Conservation (phyloP, 371 early-diverging fungal genomes). For the Mortierella sp. region DNA sequence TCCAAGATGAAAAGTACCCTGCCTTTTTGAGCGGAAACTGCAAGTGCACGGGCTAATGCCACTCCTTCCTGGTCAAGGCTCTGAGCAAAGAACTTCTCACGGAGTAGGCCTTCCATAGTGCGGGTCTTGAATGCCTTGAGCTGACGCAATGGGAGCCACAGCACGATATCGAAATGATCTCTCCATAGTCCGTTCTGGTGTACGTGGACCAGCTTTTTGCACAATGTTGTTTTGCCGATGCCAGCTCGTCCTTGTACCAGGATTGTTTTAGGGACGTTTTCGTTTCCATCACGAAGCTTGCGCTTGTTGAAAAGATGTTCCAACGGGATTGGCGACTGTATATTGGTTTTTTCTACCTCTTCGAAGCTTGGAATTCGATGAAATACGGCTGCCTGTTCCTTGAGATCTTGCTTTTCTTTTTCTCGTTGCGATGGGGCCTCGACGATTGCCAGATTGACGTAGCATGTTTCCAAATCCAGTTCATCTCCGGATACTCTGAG, state of each 20-base stretch:
- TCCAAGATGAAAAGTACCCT: slow-evolving; percentile 26
- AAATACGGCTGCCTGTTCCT: slow-evolving; percentile 17
- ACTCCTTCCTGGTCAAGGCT: not conserved
- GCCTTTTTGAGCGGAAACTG: not conserved
- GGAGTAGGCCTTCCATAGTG: slow-evolving; percentile 11
- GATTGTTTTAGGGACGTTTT: slow-evolving; percentile 10
- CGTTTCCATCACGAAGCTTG: slow-evolving; percentile 13
- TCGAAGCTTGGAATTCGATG: slow-evolving; percentile 17
- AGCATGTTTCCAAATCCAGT: slow-evolving; percentile 17
- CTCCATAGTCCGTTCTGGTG: slow-evolving; percentile 17
- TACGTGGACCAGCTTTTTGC: slow-evolving; percentile 19
- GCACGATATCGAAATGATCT: slow-evolving; percentile 14
- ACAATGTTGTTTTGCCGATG: slow-evolving; percentile 28
- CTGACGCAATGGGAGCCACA: slow-evolving; percentile 28
- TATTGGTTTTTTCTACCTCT: slow-evolving; percentile 4
- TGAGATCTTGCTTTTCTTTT: slow-evolving; percentile 8
- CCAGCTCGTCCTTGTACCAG: too few species aligned
- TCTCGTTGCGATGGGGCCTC: slow-evolving; percentile 12
- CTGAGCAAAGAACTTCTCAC: slow-evolving; percentile 1
- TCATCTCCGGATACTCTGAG: slow-evolving; percentile 14
- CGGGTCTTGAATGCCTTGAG: slow-evolving; percentile 5
- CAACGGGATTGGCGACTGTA: slow-evolving; percentile 9
- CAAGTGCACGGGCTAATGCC: slow-evolving; percentile 4
- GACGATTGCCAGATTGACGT: slow-evolving; percentile 21
- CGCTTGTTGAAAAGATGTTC: slow-evolving; percentile 25